Conservation (phyloP, 352 stramenopile species). For the Chrysophaeum taylorii region DNA sequence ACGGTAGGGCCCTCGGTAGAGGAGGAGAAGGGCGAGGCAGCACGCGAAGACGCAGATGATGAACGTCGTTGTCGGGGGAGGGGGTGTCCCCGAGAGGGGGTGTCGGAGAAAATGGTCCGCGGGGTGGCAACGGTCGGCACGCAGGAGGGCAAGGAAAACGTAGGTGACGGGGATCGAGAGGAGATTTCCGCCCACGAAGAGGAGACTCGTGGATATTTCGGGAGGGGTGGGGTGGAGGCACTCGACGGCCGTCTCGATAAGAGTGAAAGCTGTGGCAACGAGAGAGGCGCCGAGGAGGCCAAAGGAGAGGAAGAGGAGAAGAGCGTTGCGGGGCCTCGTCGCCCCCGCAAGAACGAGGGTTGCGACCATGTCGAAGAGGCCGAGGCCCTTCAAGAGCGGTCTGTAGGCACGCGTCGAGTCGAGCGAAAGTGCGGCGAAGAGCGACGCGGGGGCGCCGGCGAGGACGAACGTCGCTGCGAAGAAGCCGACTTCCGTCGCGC, state of each 20-base stretch:
- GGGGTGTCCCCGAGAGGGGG: too few relatives aligned
- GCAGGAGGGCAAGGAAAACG: not conserved
- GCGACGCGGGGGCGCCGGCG: conserved; percentile 13
- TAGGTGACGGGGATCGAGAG: conserved; percentile 7
- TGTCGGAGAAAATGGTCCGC: too few relatives aligned
- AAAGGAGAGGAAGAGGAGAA: conserved; percentile 14
- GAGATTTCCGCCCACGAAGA: conserved; percentile 20
- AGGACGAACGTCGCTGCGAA: conserved; percentile 21
- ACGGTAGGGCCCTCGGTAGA: not conserved
- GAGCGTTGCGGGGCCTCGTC: not conserved
- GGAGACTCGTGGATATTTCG: conserved; percentile 18
- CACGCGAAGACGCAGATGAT: not conserved
- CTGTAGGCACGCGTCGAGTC: conserved; percentile 22
- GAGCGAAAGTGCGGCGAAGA: conserved; percentile 10
- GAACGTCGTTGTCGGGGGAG: too few relatives aligned
- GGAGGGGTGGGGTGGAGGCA: conserved; percentile 17
- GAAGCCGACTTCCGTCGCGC: conserved; percentile 8
- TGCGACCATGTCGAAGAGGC: not conserved
- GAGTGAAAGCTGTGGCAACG: conserved; percentile 8
- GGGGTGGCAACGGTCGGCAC: not conserved
- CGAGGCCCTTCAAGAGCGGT: conserved; percentile 12
- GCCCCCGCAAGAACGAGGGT: conserved; percentile 7
- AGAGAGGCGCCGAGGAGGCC: conserved; percentile 17
- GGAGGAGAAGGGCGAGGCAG: not conserved
- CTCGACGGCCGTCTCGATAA: conserved; percentile 24